Conservation (phyloP, 495 filamentous ascomycete species). For the Tuber aestivum region DNA sequence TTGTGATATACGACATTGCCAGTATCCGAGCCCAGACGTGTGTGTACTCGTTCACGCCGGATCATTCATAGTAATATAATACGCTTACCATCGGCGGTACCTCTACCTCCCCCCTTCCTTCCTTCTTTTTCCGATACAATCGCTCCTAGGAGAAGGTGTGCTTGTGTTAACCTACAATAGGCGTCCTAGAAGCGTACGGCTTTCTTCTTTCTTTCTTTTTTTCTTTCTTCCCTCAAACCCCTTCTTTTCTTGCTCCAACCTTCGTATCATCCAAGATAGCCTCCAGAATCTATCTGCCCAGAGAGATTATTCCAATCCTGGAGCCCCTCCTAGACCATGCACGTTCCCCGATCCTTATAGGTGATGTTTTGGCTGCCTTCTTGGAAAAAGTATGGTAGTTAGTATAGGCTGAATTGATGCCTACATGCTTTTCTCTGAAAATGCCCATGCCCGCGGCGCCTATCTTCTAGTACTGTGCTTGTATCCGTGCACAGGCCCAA, state of each 20-base stretch:
- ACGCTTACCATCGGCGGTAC: neutral
- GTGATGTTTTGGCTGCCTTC: constrained; percentile 2
- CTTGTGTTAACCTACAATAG: neutral
- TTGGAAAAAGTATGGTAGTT: neutral
- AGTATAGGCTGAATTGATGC: neutral
- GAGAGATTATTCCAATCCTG: neutral
- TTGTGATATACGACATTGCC: neutral
- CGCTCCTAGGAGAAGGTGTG: neutral
- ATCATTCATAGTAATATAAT: neutral
- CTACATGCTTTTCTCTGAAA: neutral
- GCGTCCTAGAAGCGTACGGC: neutral
- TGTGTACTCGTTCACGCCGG: neutral
- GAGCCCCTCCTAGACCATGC: neutral
- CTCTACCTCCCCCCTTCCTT: neutral
- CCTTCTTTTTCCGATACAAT: neutral
- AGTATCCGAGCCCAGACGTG: neutral
- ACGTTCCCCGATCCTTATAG: neutral
- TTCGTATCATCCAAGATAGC: neutral
- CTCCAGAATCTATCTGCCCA: neutral
- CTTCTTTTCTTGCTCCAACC: neutral
- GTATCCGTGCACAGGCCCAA: neutral
- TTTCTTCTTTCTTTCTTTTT: neutral
- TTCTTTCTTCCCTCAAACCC: neutral
- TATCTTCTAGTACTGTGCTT: neutral
- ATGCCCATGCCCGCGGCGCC: neutral